Evolutionary conservation across 78 protist genomes (phyloP).

Genomic region (Bodo saltans): DNA sequence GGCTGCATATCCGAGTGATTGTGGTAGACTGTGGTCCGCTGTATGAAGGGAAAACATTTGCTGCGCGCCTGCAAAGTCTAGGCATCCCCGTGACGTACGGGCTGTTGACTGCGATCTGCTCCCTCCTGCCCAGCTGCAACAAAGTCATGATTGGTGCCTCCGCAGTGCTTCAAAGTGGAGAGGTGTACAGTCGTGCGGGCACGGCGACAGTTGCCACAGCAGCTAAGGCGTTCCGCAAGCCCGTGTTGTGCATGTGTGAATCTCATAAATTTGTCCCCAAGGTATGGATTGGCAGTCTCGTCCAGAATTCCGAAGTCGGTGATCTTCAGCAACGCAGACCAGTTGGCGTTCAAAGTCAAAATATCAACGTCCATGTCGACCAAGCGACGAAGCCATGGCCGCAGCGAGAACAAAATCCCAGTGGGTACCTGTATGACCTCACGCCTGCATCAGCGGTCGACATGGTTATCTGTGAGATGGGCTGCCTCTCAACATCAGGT

Average conservation of each 20-base stretch:
- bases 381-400: neutral
- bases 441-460: constrained; percentile 7
- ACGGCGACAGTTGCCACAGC: constrained; percentile 81
- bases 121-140: constrained; percentile 75
- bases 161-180: constrained; percentile 81
- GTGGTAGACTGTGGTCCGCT: constrained; percentile 87
- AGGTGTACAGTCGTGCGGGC: constrained; percentile 68
- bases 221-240: constrained; percentile 73
- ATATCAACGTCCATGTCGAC: neutral
- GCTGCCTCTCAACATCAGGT: neutral
- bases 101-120: constrained; percentile 64
- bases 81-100: constrained; percentile 77
- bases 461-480: constrained; percentile 18
- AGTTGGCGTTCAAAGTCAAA: constrained; percentile 5
- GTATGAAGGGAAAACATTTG: constrained; percentile 60
- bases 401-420: neutral
- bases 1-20: constrained; percentile 67
- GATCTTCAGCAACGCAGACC: constrained; percentile 48
- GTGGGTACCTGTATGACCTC: constrained; percentile 12
- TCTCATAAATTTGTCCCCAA: constrained; percentile 88
- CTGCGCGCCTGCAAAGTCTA: constrained; percentile 40
- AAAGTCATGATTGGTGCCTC: constrained; percentile 85
- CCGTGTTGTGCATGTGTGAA: constrained; percentile 91
- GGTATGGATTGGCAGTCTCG: constrained; percentile 81
- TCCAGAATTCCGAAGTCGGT: constrained; percentile 86